Evolutionary conservation across 371 early-diverging fungal genomes (phyloP), one percentile per base, ranked within the genome.

Genomic region (Apophysomyces ossiformis): DNA sequence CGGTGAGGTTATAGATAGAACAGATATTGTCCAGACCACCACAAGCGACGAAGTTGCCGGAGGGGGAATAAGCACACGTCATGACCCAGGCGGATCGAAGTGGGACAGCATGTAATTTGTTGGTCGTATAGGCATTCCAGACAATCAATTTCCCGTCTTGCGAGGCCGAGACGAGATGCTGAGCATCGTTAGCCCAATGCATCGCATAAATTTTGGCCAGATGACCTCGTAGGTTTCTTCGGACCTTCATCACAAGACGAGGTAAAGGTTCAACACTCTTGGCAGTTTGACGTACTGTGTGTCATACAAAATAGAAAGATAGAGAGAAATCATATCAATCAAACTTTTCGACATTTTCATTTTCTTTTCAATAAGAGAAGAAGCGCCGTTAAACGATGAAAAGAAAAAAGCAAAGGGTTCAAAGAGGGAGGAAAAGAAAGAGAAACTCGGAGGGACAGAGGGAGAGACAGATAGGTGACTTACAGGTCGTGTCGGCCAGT

Each of bases 71-170:
- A 4, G 99, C 98, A 70, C 96, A 95, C 41, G 98, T 97, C 99
- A 99, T 99, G 64, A 99, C 99, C 99, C 99, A 99, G n/a, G 97
- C 94, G 0, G 98, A 97, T n/a, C 96, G 93, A 50, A 99, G 84
- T 9, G 98, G 97, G 67, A 99, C 96, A 43, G 98, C 98, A 70
- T 97, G 95, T 37, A 97, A 87, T 78, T 99, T 99, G 87, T 99
- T 96, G 58, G 98, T 96, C 45, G 96, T 90, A 73, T 92, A 96
- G 21, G 97, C 95, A 70, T 99, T 96, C 98, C 99, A 99, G 37
- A 98, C 96, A 63, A 99, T 96, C 58, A 99, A 85, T 78, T 98
- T 99, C 62, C 99, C 98, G 75, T 99, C 99, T 83, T 99, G 99
- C 57, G 98, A 97, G 21, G 99, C 98, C 54, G 93, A 92, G 7